Evolutionary conservation across 1,284 basidiomycete genomes (phyloP).

Genomic region (Ustilago loliicola): DNA sequence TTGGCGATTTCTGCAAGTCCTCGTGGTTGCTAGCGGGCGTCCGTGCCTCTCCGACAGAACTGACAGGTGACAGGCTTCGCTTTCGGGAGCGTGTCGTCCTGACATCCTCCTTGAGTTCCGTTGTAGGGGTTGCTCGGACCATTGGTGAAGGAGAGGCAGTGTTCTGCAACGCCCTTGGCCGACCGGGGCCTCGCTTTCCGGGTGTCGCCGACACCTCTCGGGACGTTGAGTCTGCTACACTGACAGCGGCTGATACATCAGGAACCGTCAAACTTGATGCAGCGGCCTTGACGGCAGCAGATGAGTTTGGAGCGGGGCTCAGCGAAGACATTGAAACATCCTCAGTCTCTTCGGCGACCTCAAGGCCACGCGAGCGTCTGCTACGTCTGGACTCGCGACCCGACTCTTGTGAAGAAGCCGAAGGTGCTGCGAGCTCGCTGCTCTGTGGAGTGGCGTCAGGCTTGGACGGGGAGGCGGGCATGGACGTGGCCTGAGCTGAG

Average conservation of each 20-base stretch:
- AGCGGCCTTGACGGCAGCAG: not conserved
- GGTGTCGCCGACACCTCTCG: constrained; percentile 8
- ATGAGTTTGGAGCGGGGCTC: not conserved
- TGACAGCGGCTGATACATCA: not conserved
- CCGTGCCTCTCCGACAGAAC: not conserved
- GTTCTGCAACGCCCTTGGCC: constrained; percentile 10
- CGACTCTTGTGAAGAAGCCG: not conserved
- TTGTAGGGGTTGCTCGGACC: constrained; percentile 1
- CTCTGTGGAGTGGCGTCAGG: not conserved
- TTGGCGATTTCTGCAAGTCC: not conserved
- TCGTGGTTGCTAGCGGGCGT: not conserved
- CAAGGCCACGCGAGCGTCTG: constrained; percentile 9
- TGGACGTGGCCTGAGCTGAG: not conserved
- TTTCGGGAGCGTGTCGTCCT: constrained; percentile 18
- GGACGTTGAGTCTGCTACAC: not conserved
- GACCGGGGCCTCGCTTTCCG: constrained; percentile 29
- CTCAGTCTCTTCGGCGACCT: not conserved
- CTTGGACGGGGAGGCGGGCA: not conserved
- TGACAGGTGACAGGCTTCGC: constrained; percentile 15
- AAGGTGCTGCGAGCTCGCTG: not conserved
- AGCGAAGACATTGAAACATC: constrained; percentile 1
- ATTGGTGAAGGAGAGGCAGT: not conserved
- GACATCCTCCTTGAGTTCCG: not conserved
- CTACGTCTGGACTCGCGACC: constrained; percentile 3
- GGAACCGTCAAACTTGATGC: not conserved